Conservation (phyloP, 257 asterid genomes). For the Apocynum venetum region DNA sequence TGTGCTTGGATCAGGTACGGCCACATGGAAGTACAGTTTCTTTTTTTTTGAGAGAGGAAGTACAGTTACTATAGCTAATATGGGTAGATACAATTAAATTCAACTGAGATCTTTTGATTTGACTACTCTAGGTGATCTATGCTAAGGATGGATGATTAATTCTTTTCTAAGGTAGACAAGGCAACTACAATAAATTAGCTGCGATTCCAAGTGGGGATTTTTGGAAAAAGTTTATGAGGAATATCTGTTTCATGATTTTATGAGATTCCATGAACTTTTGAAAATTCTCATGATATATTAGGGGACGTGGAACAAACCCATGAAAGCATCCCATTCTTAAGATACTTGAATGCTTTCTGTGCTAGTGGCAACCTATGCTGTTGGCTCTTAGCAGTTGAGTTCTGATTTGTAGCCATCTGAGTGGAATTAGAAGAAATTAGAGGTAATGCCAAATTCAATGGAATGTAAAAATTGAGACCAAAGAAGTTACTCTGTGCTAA, state of each 20-base stretch:
- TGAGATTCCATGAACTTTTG: too few species aligned
- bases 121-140: neutral
- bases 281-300: too few species aligned
- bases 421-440: neutral
- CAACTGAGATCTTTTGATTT: neutral
- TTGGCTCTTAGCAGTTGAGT: neutral
- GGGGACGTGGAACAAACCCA: neutral
- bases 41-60: neutral
- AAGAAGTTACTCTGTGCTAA: neutral
- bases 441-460: neutral
- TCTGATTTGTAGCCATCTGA: neutral
- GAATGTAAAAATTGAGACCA: neutral
- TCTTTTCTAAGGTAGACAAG: too few species aligned
- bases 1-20: constrained; percentile 85
- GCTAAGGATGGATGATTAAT: too few species aligned
- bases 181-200: too few species aligned
- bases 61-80: neutral
- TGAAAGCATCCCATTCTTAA: neutral
- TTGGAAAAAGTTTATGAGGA: too few species aligned
- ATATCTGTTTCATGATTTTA: too few species aligned
- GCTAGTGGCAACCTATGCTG: neutral
- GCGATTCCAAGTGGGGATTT: too few species aligned
- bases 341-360: neutral
- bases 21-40: neutral
- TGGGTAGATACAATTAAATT: neutral